These are phyloP conservation scores for Aureobasidium zeae DNA, from an alignment of 2,329 filamentous ascomycete genomes.

Conservation along the genomic window DNA sequence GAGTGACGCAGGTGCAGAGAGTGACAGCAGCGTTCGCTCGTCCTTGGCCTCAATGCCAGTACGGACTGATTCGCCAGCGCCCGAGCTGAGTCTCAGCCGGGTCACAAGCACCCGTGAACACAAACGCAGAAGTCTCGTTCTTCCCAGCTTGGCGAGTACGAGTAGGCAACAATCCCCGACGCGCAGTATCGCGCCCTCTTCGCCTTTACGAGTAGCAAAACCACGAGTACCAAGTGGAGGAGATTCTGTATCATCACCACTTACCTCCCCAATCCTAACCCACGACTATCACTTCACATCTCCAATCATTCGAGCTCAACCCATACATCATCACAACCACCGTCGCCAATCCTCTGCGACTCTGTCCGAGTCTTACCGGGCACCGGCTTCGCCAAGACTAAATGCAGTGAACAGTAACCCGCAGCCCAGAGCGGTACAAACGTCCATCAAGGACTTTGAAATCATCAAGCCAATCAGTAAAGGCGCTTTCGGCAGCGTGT, in stretches of 20 bases:
- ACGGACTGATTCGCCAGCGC: constrained; percentile 81
- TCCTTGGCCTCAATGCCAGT: constrained; percentile 62
- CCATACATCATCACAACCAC: constrained; percentile 45
- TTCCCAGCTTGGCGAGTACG: constrained; percentile 56
- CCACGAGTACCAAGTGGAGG: constrained; percentile 56
- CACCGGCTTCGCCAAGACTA: constrained; percentile 71
- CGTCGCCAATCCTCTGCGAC: constrained; percentile 88
- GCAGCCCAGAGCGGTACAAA: constrained; percentile 78
- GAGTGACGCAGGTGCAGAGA: constrained; percentile 72
- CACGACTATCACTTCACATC: constrained; percentile 68
- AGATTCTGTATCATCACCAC: constrained; percentile 68
- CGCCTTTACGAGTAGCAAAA: constrained; percentile 77
- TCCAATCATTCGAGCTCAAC: constrained; percentile 49
- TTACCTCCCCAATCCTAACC: constrained; percentile 79
- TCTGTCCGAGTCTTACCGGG: constrained; percentile 54
- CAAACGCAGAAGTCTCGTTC: constrained; percentile 76
- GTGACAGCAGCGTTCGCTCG: constrained; percentile 80
- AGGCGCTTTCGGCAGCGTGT: constrained; percentile 95
- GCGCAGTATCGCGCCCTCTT: constrained; percentile 59
- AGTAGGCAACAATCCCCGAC: constrained; percentile 88
- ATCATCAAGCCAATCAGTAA: constrained; percentile 99
- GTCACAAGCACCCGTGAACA: constrained; percentile 71
- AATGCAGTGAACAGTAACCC: constrained; percentile 66
- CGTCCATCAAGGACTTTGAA: constrained; percentile 98
- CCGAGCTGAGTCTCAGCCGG: constrained; percentile 68